Conservation (phyloP, 257 asterid genomes). For the Capsicum rhomboideum region DNA sequence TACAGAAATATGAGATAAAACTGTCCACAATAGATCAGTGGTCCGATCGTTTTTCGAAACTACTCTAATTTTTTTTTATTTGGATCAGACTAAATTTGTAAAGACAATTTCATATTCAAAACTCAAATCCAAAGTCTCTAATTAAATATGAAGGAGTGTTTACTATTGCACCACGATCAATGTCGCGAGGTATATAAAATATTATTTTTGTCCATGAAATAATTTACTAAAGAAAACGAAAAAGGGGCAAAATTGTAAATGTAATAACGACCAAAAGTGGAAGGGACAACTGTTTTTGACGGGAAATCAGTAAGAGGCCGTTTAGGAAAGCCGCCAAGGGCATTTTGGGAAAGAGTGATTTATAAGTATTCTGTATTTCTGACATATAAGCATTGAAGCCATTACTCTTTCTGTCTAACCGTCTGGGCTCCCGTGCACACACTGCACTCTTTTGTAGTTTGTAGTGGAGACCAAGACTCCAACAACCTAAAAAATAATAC, state of each 20-base stretch:
- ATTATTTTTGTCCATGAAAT: background rate
- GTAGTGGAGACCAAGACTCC: conserved; percentile 6
- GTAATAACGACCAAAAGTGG: background rate
- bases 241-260: conserved; percentile 16
- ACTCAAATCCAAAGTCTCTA: too few relatives aligned
- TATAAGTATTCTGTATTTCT: background rate
- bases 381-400: background rate
- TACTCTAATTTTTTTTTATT: too few relatives aligned
- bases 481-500: background rate
- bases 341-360: conserved; percentile 17
- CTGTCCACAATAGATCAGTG: too few relatives aligned
- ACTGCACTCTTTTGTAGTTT: background rate
- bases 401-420: conserved; percentile 12
- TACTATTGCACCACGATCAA: background rate
- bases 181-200: too few relatives aligned
- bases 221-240: background rate
- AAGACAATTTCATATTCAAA: too few relatives aligned
- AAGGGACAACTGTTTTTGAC: conserved; percentile 20
- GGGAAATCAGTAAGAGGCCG: conserved; percentile 35
- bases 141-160: background rate
- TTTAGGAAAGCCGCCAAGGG: conserved; percentile 19
- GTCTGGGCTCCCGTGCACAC: conserved; percentile 31
- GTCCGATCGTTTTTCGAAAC: too few relatives aligned
- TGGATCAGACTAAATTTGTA: too few relatives aligned
- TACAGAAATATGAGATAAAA: too few relatives aligned